Conservation (phyloP, 371 early-diverging fungal genomes). For the Lichtheimia ramosa region DNA sequence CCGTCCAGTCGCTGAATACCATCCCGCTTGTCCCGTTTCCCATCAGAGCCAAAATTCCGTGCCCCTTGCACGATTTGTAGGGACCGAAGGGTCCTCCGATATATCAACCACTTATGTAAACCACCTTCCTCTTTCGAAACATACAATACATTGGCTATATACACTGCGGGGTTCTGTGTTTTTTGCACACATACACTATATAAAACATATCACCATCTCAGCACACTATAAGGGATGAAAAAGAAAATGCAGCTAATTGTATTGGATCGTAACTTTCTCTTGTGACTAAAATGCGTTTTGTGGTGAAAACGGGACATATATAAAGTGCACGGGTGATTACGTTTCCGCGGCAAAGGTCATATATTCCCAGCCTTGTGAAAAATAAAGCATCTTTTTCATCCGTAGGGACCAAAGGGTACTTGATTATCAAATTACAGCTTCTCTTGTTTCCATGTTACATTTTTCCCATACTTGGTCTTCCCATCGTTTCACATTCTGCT, state of each 20-base stretch:
- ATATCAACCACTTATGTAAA: slow-evolving; percentile 9
- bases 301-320: no score
- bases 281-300: neutral
- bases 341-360: slow-evolving; percentile 5
- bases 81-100: slow-evolving; percentile 10
- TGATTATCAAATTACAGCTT: slow-evolving; percentile 12
- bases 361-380: slow-evolving; percentile 1
- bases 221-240: neutral
- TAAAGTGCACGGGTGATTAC: no score
- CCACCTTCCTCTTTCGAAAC: neutral
- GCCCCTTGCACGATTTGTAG: slow-evolving; percentile 5
- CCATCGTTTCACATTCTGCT: no score
- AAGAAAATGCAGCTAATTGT: neutral
- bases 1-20: slow-evolving; percentile 2
- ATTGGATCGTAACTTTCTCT: neutral
- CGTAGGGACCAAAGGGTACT: slow-evolving; percentile 18
- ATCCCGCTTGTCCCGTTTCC: slow-evolving; percentile 10
- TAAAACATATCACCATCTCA: neutral
- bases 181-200: neutral
- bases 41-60: slow-evolving; percentile 5
- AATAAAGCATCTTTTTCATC: neutral
- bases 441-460: neutral
- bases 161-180: neutral
- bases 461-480: no score
- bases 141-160: neutral